Evolutionary conservation across 2,329 filamentous ascomycete species (phyloP).

Genomic region (Colletotrichum sp.): DNA sequence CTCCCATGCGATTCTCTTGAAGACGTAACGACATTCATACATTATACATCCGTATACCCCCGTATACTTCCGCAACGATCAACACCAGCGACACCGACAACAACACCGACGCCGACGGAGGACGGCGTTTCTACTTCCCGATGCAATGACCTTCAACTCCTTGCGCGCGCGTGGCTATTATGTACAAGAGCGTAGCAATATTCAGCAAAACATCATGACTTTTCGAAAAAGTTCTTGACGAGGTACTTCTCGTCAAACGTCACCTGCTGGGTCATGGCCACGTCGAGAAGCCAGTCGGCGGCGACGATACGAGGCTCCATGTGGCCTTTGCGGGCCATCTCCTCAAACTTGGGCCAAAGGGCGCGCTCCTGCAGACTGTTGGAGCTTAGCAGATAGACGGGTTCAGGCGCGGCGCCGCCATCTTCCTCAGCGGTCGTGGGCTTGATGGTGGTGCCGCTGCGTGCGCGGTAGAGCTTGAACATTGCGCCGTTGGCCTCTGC

Average conservation of each 20-base stretch:
- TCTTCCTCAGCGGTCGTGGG: constrained; percentile 67
- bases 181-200: neutral
- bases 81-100: neutral
- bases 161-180: neutral
- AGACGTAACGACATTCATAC: neutral
- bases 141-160: neutral
- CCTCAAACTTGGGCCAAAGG: constrained; percentile 80
- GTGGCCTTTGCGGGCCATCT: constrained; percentile 78
- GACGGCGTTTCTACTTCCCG: neutral
- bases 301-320: constrained; percentile 83
- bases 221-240: constrained; percentile 46
- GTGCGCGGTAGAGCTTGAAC: constrained; percentile 78
- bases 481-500: constrained; percentile 87
- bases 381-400: constrained; percentile 84
- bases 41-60: neutral
- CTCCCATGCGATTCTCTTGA: neutral
- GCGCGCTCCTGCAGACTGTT: constrained; percentile 69
- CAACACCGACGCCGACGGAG: neutral
- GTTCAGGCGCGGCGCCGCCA: constrained; percentile 65
- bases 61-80: neutral
- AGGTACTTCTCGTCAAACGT: constrained; percentile 70
- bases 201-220: neutral
- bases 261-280: constrained; percentile 87
- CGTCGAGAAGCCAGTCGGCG: constrained; percentile 88
- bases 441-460: constrained; percentile 71